Base-by-base conservation (phyloP, 345 rosid genomes). In the Acer campestre region DNA sequence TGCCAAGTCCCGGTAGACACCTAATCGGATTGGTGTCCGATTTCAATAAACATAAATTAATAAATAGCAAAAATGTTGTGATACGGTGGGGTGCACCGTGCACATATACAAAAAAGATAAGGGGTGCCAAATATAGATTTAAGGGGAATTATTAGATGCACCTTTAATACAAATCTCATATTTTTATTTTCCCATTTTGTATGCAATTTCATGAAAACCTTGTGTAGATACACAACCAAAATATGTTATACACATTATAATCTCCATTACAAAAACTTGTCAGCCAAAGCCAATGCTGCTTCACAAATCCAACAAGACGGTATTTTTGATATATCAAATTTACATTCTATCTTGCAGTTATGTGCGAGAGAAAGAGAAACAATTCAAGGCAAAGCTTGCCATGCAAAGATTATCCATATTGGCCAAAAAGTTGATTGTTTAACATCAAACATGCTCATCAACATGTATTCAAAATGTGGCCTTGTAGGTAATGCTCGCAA, bases 371-470 rank as follows among this genome's bases (percentile, higher is more conserved):
- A 73, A 22, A 67, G 87, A 84, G 61, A 77, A 67, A 38, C 79
- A 76, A 2, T 77, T 40, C 78, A 61, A 66, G 90, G 88, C 2
- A 83, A 75, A 77, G 83, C 88, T 46, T 92, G 88, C 77, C 97
- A 90, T 31, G 92, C 86, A 3, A 84, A 61, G 81, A 64, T 86
- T 29, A 78, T 90, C 2, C 81, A 68, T 75, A 25, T 80, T 63
- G 89, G 90, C 0, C 29, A 90, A 20, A 61, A 71, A 22, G 51
- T 74, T 3, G 87, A 88, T 74, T 79, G 87, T 20, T 48, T 84
- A 22, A 80, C 94, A 0, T 89, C 86, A 4, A 89, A 96, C 76
- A 84, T 94, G 75, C 80, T 94, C 62, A 81, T 89, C 0, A 89
- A 86, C 10, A 1, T 70, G 83, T 96, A 89, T 46, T 77, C 86